Evolutionary conservation across 208 protist genomes (phyloP).

Genomic region (Wallacemonas sp.): DNA sequence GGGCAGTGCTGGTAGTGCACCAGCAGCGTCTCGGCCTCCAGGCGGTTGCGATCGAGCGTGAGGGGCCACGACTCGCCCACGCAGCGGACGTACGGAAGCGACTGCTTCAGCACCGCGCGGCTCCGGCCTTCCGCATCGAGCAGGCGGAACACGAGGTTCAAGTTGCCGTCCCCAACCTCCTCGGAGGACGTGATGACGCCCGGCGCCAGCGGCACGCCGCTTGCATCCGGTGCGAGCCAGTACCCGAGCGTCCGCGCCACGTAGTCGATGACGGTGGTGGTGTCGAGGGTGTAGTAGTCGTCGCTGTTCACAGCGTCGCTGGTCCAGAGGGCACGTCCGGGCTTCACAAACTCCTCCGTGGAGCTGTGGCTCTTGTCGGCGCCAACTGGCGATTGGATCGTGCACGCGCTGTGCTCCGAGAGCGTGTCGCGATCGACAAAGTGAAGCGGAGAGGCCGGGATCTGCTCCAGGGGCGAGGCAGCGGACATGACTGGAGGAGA

Average conservation of each 20-base stretch:
- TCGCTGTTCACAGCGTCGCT: constrained; percentile 9
- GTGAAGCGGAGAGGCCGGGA: constrained; percentile 11
- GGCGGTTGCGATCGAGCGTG: constrained; percentile 38
- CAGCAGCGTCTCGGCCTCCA: constrained; percentile 41
- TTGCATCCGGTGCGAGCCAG: constrained; percentile 9
- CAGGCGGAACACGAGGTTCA: constrained; percentile 39
- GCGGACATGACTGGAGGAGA: background rate
- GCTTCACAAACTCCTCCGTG: constrained; percentile 3
- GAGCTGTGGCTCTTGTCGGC: background rate
- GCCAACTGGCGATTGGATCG: background rate
- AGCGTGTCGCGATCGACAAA: constrained; percentile 13
- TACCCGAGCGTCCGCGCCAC: constrained; percentile 22
- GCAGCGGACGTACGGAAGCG: constrained; percentile 34
- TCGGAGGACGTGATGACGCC: constrained; percentile 24
- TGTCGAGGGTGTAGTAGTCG: constrained; percentile 27
- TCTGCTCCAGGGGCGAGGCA: background rate
- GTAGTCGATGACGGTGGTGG: constrained; percentile 25
- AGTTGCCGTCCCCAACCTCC: constrained; percentile 39
- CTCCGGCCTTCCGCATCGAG: constrained; percentile 24
- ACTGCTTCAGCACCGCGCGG: constrained; percentile 37
- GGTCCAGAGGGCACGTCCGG: constrained; percentile 1
- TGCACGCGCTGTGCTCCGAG: constrained; percentile 1
- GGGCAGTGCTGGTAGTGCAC: constrained; percentile 27
- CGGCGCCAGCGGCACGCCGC: constrained; percentile 14
- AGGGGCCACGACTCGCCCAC: constrained; percentile 39